A percentile compares a stretch with the other conserved stretches of the same genome.
Evolutionary conservation across 2,329 filamentous ascomycete species (phyloP).

Genomic region (Bipolaris sorokiniana): DNA sequence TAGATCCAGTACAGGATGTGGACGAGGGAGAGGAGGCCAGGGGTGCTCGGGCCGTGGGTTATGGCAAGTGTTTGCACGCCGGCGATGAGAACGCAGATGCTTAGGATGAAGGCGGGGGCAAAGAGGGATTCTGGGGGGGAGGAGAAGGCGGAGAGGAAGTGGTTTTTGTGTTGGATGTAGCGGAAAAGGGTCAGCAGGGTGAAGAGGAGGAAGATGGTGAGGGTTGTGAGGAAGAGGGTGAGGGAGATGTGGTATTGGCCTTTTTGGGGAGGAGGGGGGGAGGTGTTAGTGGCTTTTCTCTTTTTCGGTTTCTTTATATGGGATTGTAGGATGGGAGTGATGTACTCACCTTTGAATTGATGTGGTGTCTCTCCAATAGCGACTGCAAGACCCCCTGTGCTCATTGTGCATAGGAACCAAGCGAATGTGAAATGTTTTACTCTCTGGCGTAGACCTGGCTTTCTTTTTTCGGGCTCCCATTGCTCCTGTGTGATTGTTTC

Average conservation of each 20-base stretch:
- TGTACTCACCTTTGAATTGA: slow-evolving; percentile 38
- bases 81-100: slow-evolving; percentile 46
- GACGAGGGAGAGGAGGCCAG: slow-evolving; percentile 46
- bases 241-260: slow-evolving; percentile 59
- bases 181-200: slow-evolving; percentile 42
- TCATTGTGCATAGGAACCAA: slow-evolving; percentile 55
- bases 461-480: not conserved
- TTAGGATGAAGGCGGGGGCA: slow-evolving; percentile 50
- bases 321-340: not conserved
- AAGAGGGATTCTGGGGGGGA: slow-evolving; percentile 58
- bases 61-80: slow-evolving; percentile 45
- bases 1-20: slow-evolving; percentile 52
- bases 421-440: slow-evolving; percentile 54
- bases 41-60: slow-evolving; percentile 36
- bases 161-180: slow-evolving; percentile 49
- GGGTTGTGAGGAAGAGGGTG: slow-evolving; percentile 57
- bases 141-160: slow-evolving; percentile 52
- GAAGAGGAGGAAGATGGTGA: slow-evolving; percentile 51
- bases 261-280: not conserved
- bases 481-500: not conserved
- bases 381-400: slow-evolving; percentile 54
- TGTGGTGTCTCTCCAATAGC: slow-evolving; percentile 52
- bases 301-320: not conserved
- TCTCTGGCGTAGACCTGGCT: slow-evolving; percentile 27
- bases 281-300: not conserved